Conservation (phyloP, 768 basidiomycete genomes). For the Termitomyces sp. region DNA sequence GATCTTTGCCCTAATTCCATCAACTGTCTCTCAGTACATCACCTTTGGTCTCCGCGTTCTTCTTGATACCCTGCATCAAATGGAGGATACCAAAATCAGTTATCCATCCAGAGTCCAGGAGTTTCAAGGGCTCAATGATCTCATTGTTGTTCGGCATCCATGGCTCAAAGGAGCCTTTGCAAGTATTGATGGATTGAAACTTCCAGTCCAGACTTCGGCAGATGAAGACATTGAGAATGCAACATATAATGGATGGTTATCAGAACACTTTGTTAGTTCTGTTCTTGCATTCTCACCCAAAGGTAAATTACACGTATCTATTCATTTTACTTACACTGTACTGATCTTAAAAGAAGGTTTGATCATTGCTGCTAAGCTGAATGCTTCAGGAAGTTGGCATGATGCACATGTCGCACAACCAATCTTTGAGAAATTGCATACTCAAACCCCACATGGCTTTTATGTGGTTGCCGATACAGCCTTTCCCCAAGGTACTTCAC, state of each 20-base stretch:
- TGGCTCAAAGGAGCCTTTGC: slow-evolving; percentile 35
- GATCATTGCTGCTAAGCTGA: slow-evolving; percentile 6
- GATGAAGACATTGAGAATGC: slow-evolving; percentile 42
- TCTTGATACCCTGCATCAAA: slow-evolving; percentile 20
- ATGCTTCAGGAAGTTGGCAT: slow-evolving; percentile 34
- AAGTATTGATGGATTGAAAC: slow-evolving; percentile 38
- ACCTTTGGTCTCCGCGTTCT: slow-evolving; percentile 29
- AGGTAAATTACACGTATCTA: too few relatives aligned
- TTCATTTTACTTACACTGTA: too few relatives aligned
- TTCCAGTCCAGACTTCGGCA: slow-evolving; percentile 30
- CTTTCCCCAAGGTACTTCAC: too few relatives aligned
- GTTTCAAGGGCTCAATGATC: slow-evolving; percentile 21
- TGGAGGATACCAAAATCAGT: slow-evolving; percentile 25
- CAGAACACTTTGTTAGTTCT: slow-evolving; percentile 35
- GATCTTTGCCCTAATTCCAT: slow-evolving; percentile 39
- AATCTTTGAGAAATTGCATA: slow-evolving; percentile 26
- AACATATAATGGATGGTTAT: slow-evolving; percentile 43
- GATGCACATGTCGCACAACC: slow-evolving; percentile 28
- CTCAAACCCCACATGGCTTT: slow-evolving; percentile 27
- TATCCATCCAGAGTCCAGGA: slow-evolving; percentile 23
- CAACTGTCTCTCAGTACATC: slow-evolving; percentile 33
- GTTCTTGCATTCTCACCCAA: slow-evolving; percentile 33
- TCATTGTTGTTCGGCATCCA: slow-evolving; percentile 27
- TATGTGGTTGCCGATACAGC: too few relatives aligned
- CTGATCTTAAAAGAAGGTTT: too few relatives aligned